A percentile compares a stretch with the other conserved stretches of the same genome.
Conservation (phyloP, 257 asterid species). For the Vinca minor region DNA sequence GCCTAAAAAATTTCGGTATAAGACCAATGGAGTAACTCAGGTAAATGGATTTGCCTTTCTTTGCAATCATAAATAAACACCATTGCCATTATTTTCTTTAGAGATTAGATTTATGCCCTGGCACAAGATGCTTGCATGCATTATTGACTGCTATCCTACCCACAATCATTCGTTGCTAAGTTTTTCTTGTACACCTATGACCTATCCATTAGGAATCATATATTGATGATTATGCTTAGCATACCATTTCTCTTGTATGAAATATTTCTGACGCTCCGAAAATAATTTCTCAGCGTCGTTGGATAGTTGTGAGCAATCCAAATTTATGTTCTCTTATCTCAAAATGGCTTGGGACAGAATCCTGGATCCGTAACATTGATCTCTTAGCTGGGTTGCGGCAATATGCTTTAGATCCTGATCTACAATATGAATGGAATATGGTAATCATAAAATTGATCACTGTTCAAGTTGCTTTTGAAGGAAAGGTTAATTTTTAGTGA, state of each 20-base stretch:
- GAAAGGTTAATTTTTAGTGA: not conserved
- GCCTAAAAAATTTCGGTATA: slow-evolving; percentile 43
- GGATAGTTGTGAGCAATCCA: slow-evolving; percentile 58
- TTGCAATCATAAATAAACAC: not conserved
- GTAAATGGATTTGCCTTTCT: slow-evolving; percentile 11
- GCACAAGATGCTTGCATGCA: not conserved
- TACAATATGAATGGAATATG: slow-evolving; percentile 41
- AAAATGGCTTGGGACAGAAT: slow-evolving; percentile 52
- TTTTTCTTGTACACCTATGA: not conserved
- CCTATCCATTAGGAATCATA: not conserved
- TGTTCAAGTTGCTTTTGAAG: slow-evolving; percentile 1
- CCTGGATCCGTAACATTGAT: slow-evolving; percentile 43
- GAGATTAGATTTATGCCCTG: not conserved
- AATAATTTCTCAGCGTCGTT: slow-evolving; percentile 33
- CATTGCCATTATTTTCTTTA: not conserved
- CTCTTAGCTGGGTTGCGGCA: slow-evolving; percentile 36
- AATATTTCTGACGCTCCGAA: slow-evolving; percentile 1
- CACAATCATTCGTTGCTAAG: not conserved
- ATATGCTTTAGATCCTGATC: slow-evolving; percentile 33
- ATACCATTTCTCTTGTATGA: not conserved
- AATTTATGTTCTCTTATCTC: slow-evolving; percentile 39
- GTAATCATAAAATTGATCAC: slow-evolving; percentile 21
- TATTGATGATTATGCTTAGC: not conserved
- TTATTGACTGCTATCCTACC: not conserved
- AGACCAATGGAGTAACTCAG: slow-evolving; percentile 52